Evolutionary conservation across 495 filamentous ascomycete species (phyloP).

Genomic region (Aspergillus nidulans): DNA sequence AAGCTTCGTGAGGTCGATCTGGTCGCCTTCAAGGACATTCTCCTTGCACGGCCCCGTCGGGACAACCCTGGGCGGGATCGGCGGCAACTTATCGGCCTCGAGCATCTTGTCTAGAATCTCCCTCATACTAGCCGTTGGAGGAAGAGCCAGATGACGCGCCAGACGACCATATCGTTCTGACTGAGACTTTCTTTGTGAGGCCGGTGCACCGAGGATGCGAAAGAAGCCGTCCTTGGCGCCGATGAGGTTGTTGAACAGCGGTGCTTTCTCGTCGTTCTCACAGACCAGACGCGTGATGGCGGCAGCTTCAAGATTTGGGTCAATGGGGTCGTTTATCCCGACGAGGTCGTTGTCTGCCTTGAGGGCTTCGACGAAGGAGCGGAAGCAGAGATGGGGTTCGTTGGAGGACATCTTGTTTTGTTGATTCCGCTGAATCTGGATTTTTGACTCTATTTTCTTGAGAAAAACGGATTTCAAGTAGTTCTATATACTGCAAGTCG

Average conservation of each 20-base stretch:
- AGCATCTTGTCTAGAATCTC: conserved; percentile 30
- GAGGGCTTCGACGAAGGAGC: conserved; percentile 29
- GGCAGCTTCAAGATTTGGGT: conserved; percentile 31
- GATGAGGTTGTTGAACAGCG: conserved; percentile 36
- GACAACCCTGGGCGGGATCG: conserved; percentile 25
- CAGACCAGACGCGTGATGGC: conserved; percentile 34
- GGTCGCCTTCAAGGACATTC: conserved; percentile 23
- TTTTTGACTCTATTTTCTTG: neutral
- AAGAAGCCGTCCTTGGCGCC: conserved; percentile 30
- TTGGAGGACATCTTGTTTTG: neutral
- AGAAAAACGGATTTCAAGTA: neutral
- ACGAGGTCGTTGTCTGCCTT: conserved; percentile 32
- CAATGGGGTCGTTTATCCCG: conserved; percentile 25
- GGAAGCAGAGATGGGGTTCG: conserved; percentile 18
- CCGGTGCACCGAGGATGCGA: conserved; percentile 37
- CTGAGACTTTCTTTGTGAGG: conserved; percentile 18
- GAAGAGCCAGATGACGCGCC: conserved; percentile 27
- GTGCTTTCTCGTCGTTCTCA: conserved; percentile 34
- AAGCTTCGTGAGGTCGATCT: conserved; percentile 31
- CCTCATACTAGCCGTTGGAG: conserved; percentile 21
- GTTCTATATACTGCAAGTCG: neutral
- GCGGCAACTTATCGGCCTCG: conserved; percentile 14
- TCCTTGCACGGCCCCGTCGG: conserved; percentile 30
- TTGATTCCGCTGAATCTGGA: neutral
- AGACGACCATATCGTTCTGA: conserved; percentile 26